Percentiles rank a stretch among this genome's conserved stretches.
These are phyloP conservation scores for Colletotrichum australisinense DNA, from an alignment of 2,329 filamentous ascomycete species.

Conservation along the genomic window DNA sequence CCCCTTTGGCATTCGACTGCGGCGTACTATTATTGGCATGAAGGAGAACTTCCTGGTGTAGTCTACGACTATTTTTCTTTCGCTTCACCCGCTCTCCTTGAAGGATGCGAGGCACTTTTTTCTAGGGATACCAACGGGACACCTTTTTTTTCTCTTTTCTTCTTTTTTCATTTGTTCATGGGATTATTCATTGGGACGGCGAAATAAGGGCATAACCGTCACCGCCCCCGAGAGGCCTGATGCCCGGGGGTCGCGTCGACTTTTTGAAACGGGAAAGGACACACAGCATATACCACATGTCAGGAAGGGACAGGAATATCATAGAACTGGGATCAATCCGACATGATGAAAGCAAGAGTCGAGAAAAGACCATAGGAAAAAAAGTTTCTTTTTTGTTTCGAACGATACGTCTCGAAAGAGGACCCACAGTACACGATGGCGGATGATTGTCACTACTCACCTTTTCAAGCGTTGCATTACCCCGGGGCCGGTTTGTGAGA, in stretches of 20 bases:
- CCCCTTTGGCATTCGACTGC: conserved; percentile 36
- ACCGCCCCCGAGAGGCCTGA: conserved; percentile 28
- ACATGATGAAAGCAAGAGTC: conserved; percentile 33
- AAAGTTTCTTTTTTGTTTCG: conserved; percentile 29
- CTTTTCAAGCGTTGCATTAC: background rate
- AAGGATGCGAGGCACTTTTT: conserved; percentile 29
- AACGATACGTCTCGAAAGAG: background rate
- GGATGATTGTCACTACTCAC: background rate
- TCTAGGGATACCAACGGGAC: conserved; percentile 15
- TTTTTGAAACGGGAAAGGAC: conserved; percentile 28
- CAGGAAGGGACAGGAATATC: conserved; percentile 24
- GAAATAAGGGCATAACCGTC: conserved; percentile 33
- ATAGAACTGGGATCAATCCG: conserved; percentile 37
- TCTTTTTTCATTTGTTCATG: conserved; percentile 19
- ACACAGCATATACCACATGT: conserved; percentile 36
- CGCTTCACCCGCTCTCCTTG: conserved; percentile 30
- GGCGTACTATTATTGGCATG: conserved; percentile 35
- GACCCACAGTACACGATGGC: background rate
- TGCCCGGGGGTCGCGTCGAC: conserved; percentile 26
- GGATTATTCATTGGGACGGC: conserved; percentile 27
- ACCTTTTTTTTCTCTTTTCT: conserved; percentile 1
- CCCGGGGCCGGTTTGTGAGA: background rate
- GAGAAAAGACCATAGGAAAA: conserved; percentile 37
- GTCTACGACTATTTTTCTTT: conserved; percentile 36
- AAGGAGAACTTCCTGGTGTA: conserved; percentile 35